Base-by-base conservation (phyloP, 768 basidiomycete genomes). In the Calocybe cyanea region DNA sequence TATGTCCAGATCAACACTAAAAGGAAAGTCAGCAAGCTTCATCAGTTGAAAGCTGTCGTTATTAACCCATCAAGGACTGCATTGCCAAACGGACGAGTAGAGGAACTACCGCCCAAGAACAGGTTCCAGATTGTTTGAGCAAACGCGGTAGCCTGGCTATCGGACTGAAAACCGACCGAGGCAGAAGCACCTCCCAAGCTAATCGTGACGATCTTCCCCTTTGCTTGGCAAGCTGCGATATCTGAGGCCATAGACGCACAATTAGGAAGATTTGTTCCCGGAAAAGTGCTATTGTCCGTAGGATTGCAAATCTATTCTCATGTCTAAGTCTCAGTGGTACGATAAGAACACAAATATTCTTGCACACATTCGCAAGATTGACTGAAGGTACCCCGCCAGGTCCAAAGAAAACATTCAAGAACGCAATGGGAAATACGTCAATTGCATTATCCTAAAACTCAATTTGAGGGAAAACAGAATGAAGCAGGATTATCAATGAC, bases 11-110 rank as follows among this genome's bases (percentile, higher is more conserved):
- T 89, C 86, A 50, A 87, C 63, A 21, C 77, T 80, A 43, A 5
- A 7, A 5, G 13, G 34, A 35, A 14, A 35, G 34, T 35, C 34
- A 35, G 13, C 5, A 28, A 28, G 25, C 25, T 11, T 6, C 6
- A 6, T 28, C 11, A 28, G 25, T 11, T n/a, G n/a, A 28, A 11
- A 28, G 5, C 11, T 28, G 25, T 28, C 3, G 48, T 35, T 25
- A 18, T 64, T 49, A 47, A 85, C 85, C 87, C 87, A 53, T 88
- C 86, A 19, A 89, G 69, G 40, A 87, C 72, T 2, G 85, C 87
- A 48, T 53, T 62, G 19, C 87, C 87, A 54, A 89, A 89, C 0
- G 86, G 87, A 48, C 86, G 73, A 13, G 77, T 84, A 20, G 70
- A 67, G 11, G 72, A 74, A 33, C 53, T 63, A 13, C 71, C 72